These are phyloP conservation scores for Liriodendron chinense DNA, from an alignment of 164 flowering plant species.

Conservation along the genomic window DNA sequence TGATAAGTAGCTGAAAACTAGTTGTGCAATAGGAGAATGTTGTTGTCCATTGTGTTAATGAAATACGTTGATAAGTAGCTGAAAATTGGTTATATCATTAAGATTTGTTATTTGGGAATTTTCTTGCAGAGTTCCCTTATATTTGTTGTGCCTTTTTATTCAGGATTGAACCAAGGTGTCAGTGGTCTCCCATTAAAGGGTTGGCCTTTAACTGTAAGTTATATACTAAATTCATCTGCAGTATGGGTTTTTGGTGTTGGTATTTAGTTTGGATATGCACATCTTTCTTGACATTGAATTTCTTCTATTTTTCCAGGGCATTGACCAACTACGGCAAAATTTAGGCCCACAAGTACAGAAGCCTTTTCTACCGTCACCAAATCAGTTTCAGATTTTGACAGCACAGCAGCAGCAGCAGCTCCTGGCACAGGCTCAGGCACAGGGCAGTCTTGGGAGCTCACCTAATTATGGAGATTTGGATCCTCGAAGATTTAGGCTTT, in stretches of 20 bases:
- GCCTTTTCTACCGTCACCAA: conserved; percentile 54
- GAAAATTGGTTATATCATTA: too few relatives aligned
- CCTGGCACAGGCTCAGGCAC: conserved; percentile 76
- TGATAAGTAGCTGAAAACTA: too few relatives aligned
- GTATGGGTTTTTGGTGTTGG: background rate
- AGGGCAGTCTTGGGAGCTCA: conserved; percentile 59
- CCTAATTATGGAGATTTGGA: conserved; percentile 59
- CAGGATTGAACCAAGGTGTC: conserved; percentile 72
- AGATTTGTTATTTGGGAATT: too few relatives aligned
- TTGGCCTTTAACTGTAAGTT: conserved; percentile 51
- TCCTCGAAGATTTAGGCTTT: conserved; percentile 51
- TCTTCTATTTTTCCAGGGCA: conserved; percentile 41
- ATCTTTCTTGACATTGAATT: background rate
- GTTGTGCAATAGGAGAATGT: too few relatives aligned
- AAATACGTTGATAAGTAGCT: too few relatives aligned
- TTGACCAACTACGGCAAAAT: conserved; percentile 63
- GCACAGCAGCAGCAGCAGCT: conserved; percentile 70
- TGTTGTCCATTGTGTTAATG: too few relatives aligned
- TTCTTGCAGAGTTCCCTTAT: too few relatives aligned
- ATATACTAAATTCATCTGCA: background rate
- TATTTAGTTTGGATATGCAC: background rate
- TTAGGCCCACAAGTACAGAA: conserved; percentile 67
- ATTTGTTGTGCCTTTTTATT: background rate
- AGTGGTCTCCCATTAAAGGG: conserved; percentile 78
- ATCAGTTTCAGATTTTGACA: conserved; percentile 62